Evolutionary conservation across 1,284 basidiomycete species (phyloP).

Genomic region (Boletus holoroseus): DNA sequence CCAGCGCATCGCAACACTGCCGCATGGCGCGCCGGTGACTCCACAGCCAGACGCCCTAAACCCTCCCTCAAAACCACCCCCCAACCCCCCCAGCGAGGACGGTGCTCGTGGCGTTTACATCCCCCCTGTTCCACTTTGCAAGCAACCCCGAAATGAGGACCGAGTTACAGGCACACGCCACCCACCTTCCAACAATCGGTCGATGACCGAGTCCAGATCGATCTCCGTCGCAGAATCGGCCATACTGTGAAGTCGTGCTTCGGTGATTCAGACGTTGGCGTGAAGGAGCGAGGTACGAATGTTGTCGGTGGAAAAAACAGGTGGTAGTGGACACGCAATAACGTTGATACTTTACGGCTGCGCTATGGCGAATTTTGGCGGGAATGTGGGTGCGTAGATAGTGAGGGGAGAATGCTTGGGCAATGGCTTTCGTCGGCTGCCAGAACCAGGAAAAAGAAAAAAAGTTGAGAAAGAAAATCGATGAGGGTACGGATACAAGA

Average conservation of each 20-base stretch:
- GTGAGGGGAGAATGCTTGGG: conserved; percentile 4
- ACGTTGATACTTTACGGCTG: conserved; percentile 21
- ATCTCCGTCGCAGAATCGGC: conserved; percentile 76
- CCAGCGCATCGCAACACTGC: conserved; percentile 17
- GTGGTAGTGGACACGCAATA: conserved; percentile 15
- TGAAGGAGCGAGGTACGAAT: conserved; percentile 15
- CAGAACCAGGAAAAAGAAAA: conserved; percentile 20
- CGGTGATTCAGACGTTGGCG: conserved; percentile 16
- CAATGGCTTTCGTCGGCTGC: conserved; percentile 22
- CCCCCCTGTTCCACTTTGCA: conserved; percentile 4
- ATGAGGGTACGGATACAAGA: conserved; percentile 33
- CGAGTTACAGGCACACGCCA: conserved; percentile 34
- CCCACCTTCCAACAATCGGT: conserved; percentile 93
- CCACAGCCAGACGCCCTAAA: conserved; percentile 6
- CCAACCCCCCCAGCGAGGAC: neutral
- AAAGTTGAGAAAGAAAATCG: conserved; percentile 27
- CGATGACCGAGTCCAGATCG: conserved; percentile 97
- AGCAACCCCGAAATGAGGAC: conserved; percentile 16
- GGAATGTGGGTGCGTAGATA: conserved; percentile 2
- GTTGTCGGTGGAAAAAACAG: conserved; percentile 27
- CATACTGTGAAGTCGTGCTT: conserved; percentile 35
- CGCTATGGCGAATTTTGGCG: conserved; percentile 24
- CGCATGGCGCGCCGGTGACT: conserved; percentile 12
- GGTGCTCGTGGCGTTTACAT: neutral
- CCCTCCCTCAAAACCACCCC: conserved; percentile 3